Evolutionary conservation across 371 early-diverging fungal species (phyloP).

Genomic region (Phascolomyces articulosus): DNA sequence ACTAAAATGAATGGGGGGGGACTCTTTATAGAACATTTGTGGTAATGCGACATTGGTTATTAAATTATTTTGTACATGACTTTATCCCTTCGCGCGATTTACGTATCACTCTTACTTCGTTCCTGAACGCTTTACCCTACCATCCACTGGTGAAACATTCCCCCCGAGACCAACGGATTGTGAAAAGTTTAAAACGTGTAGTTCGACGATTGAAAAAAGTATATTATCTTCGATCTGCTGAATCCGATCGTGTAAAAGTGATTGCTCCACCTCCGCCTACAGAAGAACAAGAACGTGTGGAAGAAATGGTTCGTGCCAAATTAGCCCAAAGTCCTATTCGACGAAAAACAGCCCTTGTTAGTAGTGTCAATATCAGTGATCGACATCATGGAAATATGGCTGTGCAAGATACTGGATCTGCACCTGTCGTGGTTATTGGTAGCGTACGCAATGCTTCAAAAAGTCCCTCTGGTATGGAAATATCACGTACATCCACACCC

Average conservation of each 20-base stretch:
- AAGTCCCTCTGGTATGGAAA: background rate
- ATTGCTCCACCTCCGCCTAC: constrained; percentile 50
- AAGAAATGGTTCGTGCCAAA: constrained; percentile 41
- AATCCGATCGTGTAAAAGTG: constrained; percentile 38
- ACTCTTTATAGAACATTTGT: constrained; percentile 57
- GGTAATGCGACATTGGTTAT: constrained; percentile 68
- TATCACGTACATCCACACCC: background rate
- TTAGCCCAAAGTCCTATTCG: constrained; percentile 35
- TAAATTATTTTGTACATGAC: constrained; percentile 69
- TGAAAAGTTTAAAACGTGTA: constrained; percentile 52
- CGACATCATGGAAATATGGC: constrained; percentile 33
- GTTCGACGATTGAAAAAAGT: constrained; percentile 49
- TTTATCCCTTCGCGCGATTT: constrained; percentile 59
- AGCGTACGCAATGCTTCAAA: constrained; percentile 16
- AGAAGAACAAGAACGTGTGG: constrained; percentile 36
- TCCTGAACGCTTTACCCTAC: constrained; percentile 44
- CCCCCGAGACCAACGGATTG: constrained; percentile 57
- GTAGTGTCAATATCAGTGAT: constrained; percentile 30
- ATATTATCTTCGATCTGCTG: constrained; percentile 33
- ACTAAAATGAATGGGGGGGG: too few species aligned
- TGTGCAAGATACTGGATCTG: constrained; percentile 27
- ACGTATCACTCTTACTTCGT: constrained; percentile 42
- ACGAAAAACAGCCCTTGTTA: constrained; percentile 35
- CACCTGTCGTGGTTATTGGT: constrained; percentile 33
- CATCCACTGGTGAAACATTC: constrained; percentile 48